A percentile compares a stretch with the other conserved stretches of the same genome.
Evolutionary conservation across 1,284 basidiomycete species (phyloP).

Genomic region (Thelephora terrestris): DNA sequence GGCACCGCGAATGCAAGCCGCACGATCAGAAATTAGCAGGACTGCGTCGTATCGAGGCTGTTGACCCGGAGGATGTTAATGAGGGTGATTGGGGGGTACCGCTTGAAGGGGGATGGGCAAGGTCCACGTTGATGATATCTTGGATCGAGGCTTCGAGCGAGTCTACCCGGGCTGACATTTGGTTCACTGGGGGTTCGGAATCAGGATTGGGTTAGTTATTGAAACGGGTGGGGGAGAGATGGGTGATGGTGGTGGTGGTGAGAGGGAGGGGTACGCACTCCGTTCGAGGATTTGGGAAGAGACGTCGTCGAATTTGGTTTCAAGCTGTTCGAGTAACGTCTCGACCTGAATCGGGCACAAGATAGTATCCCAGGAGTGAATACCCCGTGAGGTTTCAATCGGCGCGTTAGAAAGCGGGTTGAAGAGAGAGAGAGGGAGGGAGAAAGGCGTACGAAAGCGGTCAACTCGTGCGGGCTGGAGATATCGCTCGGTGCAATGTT

Average conservation of each 20-base stretch:
- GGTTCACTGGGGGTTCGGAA: slow-evolving; percentile 44
- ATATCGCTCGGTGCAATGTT: slow-evolving; percentile 38
- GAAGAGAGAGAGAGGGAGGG: not conserved
- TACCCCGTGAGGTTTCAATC: not conserved
- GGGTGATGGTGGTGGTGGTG: slow-evolving; percentile 2
- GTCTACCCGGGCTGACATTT: slow-evolving; percentile 80
- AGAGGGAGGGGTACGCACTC: slow-evolving; percentile 32
- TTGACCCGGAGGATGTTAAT: slow-evolving; percentile 2
- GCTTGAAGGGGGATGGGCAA: slow-evolving; percentile 19
- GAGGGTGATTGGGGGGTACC: slow-evolving; percentile 22
- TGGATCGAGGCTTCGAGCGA: slow-evolving; percentile 72
- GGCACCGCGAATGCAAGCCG: no score
- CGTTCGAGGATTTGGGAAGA: slow-evolving; percentile 71
- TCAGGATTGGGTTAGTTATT: slow-evolving; percentile 2
- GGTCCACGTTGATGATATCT: slow-evolving; percentile 70
- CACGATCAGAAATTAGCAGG: no score
- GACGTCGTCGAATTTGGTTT: slow-evolving; percentile 77
- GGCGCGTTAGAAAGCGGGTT: not conserved
- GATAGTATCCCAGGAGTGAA: slow-evolving; percentile 7
- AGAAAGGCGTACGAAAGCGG: slow-evolving; percentile 58
- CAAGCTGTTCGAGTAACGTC: slow-evolving; percentile 65
- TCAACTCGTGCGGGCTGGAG: slow-evolving; percentile 74
- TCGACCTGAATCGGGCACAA: slow-evolving; percentile 75
- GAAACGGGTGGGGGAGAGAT: not conserved
- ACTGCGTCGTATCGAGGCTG: no score